A percentile compares a stretch with the other conserved stretches of the same genome.
These are phyloP conservation scores for Lactifluus echinatus DNA, from an alignment of 768 basidiomycete species.

Conservation along the genomic window DNA sequence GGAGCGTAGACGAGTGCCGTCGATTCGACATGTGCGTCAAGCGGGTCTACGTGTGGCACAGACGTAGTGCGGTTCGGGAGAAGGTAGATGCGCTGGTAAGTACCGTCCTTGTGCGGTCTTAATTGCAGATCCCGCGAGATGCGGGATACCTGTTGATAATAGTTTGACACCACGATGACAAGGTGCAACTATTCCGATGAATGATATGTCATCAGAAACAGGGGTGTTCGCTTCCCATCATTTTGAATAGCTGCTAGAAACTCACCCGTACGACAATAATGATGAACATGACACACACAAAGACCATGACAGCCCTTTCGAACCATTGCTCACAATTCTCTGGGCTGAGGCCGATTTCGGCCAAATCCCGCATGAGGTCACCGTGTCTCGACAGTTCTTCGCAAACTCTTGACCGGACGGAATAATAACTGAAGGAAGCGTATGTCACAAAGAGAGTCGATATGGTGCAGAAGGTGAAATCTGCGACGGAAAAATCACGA, in stretches of 20 bases:
- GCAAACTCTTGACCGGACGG: slow-evolving; percentile 53
- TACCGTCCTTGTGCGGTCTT: slow-evolving; percentile 21
- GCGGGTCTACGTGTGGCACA: slow-evolving; percentile 20
- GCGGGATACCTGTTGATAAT: slow-evolving; percentile 49
- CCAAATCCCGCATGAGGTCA: slow-evolving; percentile 61
- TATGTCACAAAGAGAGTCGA: slow-evolving; percentile 49
- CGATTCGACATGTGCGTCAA: background rate
- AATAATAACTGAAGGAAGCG: slow-evolving; percentile 43
- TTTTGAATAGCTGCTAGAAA: slow-evolving; percentile 18
- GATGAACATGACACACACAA: slow-evolving; percentile 50
- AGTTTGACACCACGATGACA: slow-evolving; percentile 60
- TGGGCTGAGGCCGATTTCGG: slow-evolving; percentile 62
- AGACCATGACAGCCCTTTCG: slow-evolving; percentile 52
- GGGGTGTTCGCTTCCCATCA: background rate
- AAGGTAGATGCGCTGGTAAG: slow-evolving; percentile 55
- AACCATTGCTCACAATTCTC: slow-evolving; percentile 81
- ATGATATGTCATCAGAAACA: background rate
- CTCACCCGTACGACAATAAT: slow-evolving; percentile 60
- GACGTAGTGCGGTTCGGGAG: slow-evolving; percentile 36
- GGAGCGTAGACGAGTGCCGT: slow-evolving; percentile 56
- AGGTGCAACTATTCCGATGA: slow-evolving; percentile 56
- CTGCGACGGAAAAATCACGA: slow-evolving; percentile 73
- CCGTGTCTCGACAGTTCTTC: slow-evolving; percentile 70
- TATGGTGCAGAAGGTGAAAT: slow-evolving; percentile 62
- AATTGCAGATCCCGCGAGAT: slow-evolving; percentile 26